Conservation (phyloP, 2,329 filamentous ascomycete genomes). For the Cladosporium oxysporum region DNA sequence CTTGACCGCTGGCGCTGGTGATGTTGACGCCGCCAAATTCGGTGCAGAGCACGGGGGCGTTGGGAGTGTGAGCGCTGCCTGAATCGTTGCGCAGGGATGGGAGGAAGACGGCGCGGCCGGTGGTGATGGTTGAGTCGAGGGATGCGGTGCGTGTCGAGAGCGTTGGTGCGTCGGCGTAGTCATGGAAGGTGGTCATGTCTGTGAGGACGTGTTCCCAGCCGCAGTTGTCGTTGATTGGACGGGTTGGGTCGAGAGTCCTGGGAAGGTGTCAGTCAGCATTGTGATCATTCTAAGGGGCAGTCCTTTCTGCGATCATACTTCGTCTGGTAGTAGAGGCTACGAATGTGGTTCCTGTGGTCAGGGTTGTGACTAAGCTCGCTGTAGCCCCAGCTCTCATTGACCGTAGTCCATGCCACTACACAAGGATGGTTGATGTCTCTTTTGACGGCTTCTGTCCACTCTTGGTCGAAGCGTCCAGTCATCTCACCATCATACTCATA, state of each 20-base stretch:
- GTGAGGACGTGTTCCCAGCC: slow-evolving; percentile 69
- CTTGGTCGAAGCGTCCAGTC: slow-evolving; percentile 60
- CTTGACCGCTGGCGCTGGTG: slow-evolving; percentile 41
- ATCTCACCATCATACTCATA: slow-evolving; percentile 64
- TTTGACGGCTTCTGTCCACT: slow-evolving; percentile 65
- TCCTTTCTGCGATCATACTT: slow-evolving; percentile 41
- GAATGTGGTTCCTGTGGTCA: slow-evolving; percentile 65
- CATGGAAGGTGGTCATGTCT: slow-evolving; percentile 68
- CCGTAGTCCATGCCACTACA: slow-evolving; percentile 66
- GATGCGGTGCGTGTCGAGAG: slow-evolving; percentile 57
- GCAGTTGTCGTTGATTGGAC: slow-evolving; percentile 70
- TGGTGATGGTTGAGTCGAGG: slow-evolving; percentile 59
- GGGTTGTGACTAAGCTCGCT: slow-evolving; percentile 57
- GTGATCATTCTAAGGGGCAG: neutral
- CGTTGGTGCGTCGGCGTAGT: slow-evolving; percentile 62
- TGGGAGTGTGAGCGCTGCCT: slow-evolving; percentile 54
- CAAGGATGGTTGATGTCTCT: slow-evolving; percentile 67
- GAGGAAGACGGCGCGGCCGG: slow-evolving; percentile 58
- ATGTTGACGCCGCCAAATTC: slow-evolving; percentile 72
- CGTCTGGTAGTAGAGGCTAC: slow-evolving; percentile 64
- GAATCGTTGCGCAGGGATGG: slow-evolving; percentile 47
- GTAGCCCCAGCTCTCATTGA: slow-evolving; percentile 67
- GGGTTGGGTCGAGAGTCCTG: slow-evolving; percentile 58
- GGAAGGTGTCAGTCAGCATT: neutral
- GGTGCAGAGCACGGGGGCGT: slow-evolving; percentile 64